Percentiles rank a stretch among this genome's conserved stretches.
These are phyloP conservation scores for Termitomyces sp. DNA, from an alignment of 768 basidiomycete genomes.

Conservation along the genomic window DNA sequence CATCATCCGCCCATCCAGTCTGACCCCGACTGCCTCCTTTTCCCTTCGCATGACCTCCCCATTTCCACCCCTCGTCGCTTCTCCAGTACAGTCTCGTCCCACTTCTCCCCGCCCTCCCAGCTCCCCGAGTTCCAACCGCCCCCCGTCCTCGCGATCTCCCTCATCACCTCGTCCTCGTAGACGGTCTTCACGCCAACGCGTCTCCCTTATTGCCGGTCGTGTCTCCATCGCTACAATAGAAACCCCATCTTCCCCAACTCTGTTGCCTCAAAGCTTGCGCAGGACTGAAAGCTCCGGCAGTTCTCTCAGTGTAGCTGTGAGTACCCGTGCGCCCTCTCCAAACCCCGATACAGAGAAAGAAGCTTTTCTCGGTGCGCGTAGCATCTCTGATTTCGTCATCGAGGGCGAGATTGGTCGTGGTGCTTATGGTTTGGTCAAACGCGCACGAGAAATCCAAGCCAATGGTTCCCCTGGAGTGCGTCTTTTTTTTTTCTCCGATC, in stretches of 20 bases:
- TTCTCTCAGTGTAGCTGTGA: slow-evolving; percentile 54
- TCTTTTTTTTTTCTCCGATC: slow-evolving; percentile 13
- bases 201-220: slow-evolving; percentile 80
- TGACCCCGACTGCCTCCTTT: slow-evolving; percentile 20
- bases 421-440: slow-evolving; percentile 93
- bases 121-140: slow-evolving; percentile 22
- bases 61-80: slow-evolving; percentile 26
- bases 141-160: slow-evolving; percentile 42
- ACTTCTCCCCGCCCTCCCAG: slow-evolving; percentile 26
- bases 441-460: slow-evolving; percentile 71
- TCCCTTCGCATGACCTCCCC: slow-evolving; percentile 23
- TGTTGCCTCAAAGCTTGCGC: slow-evolving; percentile 58
- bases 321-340: slow-evolving; percentile 66
- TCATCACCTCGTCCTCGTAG: slow-evolving; percentile 64
- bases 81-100: slow-evolving; percentile 31
- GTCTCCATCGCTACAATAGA: slow-evolving; percentile 76
- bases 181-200: slow-evolving; percentile 80
- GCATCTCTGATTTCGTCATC: slow-evolving; percentile 83
- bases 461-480: slow-evolving; percentile 86
- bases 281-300: slow-evolving; percentile 65
- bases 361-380: slow-evolving; percentile 57
- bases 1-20: neutral
- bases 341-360: slow-evolving; percentile 37
- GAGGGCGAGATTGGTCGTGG: slow-evolving; percentile 89
- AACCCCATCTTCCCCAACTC: slow-evolving; percentile 61